phyloP scores from a whole-genome alignment of 768 basidiomycete genomes.

The Lentinus tigrinus region DNA sequence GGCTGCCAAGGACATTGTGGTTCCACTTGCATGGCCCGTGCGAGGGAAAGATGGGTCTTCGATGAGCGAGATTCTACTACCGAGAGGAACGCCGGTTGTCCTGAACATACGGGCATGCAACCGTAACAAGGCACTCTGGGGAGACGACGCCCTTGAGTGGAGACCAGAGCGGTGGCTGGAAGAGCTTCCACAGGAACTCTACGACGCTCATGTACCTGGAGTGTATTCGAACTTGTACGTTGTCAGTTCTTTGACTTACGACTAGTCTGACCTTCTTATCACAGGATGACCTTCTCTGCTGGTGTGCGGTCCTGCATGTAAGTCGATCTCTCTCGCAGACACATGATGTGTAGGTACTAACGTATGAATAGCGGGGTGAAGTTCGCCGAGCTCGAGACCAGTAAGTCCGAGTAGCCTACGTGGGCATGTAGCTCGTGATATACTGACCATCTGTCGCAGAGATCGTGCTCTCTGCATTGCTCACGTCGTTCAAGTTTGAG shows the following conservation, averaged over 20 bases:
- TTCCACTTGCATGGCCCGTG: not conserved
- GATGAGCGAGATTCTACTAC: slow-evolving; percentile 26
- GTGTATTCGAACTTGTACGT: slow-evolving; percentile 6
- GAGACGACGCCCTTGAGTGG: slow-evolving; percentile 40
- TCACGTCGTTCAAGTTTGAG: not conserved
- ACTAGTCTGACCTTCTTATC: not conserved
- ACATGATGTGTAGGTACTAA: not conserved
- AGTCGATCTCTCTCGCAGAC: not conserved
- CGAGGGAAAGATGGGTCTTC: not conserved
- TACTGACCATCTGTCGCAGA: not conserved
- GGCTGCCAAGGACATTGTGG: slow-evolving; percentile 44
- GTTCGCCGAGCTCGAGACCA: slow-evolving; percentile 5
- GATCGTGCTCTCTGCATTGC: not conserved
- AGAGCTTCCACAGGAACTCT: not conserved
- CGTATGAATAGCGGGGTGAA: slow-evolving; percentile 1
- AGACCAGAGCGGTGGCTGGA: slow-evolving; percentile 42
- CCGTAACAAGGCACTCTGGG: slow-evolving; percentile 39
- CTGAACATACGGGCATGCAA: slow-evolving; percentile 40
- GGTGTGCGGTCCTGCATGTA: slow-evolving; percentile 26
- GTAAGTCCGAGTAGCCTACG: not conserved
- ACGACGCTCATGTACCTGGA: slow-evolving; percentile 2
- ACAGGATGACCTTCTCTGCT: slow-evolving; percentile 28
- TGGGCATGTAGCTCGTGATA: no score
- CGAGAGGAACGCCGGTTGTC: slow-evolving; percentile 37
- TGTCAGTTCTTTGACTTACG: no score